Percentiles rank a stretch among this genome's conserved stretches.
Conservation (phyloP, 2,329 filamentous ascomycete genomes). For the Conoideocrella luteorostrata region DNA sequence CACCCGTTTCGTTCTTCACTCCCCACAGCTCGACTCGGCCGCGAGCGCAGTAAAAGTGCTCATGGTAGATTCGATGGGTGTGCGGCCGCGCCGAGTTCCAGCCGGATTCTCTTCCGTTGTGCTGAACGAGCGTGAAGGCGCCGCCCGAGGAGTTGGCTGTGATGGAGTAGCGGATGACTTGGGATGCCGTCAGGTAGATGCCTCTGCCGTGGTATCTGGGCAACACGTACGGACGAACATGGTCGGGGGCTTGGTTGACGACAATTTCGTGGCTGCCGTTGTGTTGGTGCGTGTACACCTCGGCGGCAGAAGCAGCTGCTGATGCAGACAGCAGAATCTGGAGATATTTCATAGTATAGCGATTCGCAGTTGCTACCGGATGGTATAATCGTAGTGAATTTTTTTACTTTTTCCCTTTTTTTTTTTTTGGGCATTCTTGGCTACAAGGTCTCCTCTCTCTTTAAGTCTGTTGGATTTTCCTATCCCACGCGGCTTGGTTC, state of each 20-base stretch:
- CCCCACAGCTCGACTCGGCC: conserved; percentile 17
- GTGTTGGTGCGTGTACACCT: too few species aligned
- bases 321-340: too few species aligned
- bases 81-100: conserved; percentile 16
- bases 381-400: too few species aligned
- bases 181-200: conserved; percentile 14
- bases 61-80: conserved; percentile 12
- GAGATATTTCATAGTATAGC: too few species aligned
- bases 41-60: conserved; percentile 17
- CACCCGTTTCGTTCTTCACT: conserved; percentile 11
- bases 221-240: conserved; percentile 18
- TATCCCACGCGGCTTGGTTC: too few species aligned
- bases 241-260: conserved; percentile 15
- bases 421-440: too few species aligned
- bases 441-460: too few species aligned
- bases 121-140: conserved; percentile 17
- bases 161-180: conserved; percentile 17
- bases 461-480: too few species aligned
- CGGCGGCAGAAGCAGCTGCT: too few species aligned
- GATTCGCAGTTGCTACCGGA: too few species aligned
- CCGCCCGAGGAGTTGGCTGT: conserved; percentile 17
- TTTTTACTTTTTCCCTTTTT: too few species aligned
- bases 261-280: too few species aligned
- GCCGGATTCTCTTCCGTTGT: conserved; percentile 10
- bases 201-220: conserved; percentile 17